These are phyloP conservation scores for Ananas comosus DNA, from an alignment of 176 grass and related monocot species.

Conservation along the genomic window DNA sequence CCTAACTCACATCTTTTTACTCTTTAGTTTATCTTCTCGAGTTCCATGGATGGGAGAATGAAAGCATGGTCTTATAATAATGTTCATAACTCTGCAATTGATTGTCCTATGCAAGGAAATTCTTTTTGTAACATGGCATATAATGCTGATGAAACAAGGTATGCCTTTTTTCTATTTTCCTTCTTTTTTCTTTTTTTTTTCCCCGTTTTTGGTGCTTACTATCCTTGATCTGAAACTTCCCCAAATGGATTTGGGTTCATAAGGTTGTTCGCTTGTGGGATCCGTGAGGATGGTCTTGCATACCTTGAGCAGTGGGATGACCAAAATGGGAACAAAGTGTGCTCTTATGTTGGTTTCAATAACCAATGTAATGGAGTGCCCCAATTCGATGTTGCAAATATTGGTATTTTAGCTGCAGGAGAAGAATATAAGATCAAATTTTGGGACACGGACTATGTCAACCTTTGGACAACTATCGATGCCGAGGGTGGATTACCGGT, in stretches of 20 bases:
- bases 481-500: conserved; percentile 15
- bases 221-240: too few species aligned
- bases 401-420: conserved; percentile 11
- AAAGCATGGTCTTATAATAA: conserved; percentile 21
- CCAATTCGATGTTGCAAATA: conserved; percentile 10
- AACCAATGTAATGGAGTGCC: conserved; percentile 4
- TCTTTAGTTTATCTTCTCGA: conserved; percentile 21
- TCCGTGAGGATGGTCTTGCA: conserved; percentile 11
- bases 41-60: conserved; percentile 14
- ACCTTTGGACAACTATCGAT: conserved; percentile 1
- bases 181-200: too few species aligned
- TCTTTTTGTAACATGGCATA: conserved; percentile 6
- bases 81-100: conserved; percentile 6
- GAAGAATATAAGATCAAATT: conserved; percentile 18
- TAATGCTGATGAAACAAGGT: background rate
- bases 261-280: conserved; percentile 19
- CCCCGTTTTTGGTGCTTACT: background rate
- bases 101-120: conserved; percentile 8
- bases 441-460: conserved; percentile 13
- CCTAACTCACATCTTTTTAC: too few species aligned
- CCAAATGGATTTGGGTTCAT: too few species aligned
- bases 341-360: conserved; percentile 7
- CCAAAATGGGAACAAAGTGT: background rate
- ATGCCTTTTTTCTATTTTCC: background rate
- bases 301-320: conserved; percentile 16